Evolutionary conservation across 208 protist species (phyloP).

Genomic region (Wallacemonas rigidus): DNA sequence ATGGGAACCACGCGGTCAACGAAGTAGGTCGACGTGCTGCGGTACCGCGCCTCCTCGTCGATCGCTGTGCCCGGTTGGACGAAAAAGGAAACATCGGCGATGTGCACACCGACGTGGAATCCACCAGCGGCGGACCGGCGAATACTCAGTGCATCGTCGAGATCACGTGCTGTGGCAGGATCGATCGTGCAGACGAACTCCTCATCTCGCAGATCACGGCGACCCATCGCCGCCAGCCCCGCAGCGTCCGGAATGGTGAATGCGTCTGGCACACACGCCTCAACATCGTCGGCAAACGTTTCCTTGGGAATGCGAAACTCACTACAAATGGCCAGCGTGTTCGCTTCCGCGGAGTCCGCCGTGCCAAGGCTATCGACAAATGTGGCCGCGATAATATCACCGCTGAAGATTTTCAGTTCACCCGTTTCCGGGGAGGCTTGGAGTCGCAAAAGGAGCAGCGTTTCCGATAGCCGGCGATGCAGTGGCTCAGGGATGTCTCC

Average conservation of each 20-base stretch:
- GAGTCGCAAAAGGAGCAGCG: slow-evolving; percentile 55
- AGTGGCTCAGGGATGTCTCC: slow-evolving; percentile 48
- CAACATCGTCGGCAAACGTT: slow-evolving; percentile 70
- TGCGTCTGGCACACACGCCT: slow-evolving; percentile 52
- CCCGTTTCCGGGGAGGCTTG: slow-evolving; percentile 18
- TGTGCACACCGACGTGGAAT: slow-evolving; percentile 94
- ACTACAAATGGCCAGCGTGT: slow-evolving; percentile 54
- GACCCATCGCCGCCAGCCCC: slow-evolving; percentile 43
- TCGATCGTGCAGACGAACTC: slow-evolving; percentile 92
- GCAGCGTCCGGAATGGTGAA: slow-evolving; percentile 46
- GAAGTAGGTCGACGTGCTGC: slow-evolving; percentile 89
- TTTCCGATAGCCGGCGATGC: slow-evolving; percentile 34
- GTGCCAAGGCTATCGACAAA: slow-evolving; percentile 39
- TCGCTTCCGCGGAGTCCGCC: slow-evolving; percentile 39
- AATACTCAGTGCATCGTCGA: slow-evolving; percentile 91
- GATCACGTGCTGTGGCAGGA: slow-evolving; percentile 80
- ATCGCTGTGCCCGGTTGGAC: slow-evolving; percentile 67
- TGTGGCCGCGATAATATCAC: slow-evolving; percentile 33
- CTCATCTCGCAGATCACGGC: slow-evolving; percentile 67
- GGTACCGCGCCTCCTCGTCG: slow-evolving; percentile 84
- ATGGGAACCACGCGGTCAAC: slow-evolving; percentile 90
- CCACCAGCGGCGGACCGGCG: slow-evolving; percentile 29
- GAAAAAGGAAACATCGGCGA: slow-evolving; percentile 94
- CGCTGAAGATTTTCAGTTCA: slow-evolving; percentile 8
- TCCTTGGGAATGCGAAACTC: slow-evolving; percentile 36